These are phyloP conservation scores for Geranium brycei DNA, from an alignment of 345 rosid species.

Conservation along the genomic window DNA sequence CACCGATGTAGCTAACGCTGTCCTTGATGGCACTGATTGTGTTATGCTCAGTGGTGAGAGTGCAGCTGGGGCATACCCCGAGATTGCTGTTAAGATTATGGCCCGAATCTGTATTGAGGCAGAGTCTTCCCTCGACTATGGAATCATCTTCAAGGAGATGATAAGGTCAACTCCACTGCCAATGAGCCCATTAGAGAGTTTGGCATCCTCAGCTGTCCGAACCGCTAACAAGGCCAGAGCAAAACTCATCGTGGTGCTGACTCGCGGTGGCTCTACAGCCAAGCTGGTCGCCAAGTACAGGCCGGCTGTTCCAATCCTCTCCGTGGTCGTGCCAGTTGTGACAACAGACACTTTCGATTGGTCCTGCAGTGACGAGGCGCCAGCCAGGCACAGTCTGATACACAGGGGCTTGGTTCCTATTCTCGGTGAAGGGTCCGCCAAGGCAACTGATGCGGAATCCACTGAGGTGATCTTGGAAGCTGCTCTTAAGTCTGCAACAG, in stretches of 20 bases:
- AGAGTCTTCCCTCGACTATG: slow-evolving; percentile 73
- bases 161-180: slow-evolving; percentile 80
- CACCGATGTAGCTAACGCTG: slow-evolving; percentile 87
- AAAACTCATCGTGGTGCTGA: slow-evolving; percentile 71
- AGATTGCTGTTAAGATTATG: slow-evolving; percentile 80
- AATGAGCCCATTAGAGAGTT: slow-evolving; percentile 90
- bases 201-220: slow-evolving; percentile 85
- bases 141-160: slow-evolving; percentile 71
- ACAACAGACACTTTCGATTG: slow-evolving; percentile 85
- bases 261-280: slow-evolving; percentile 85
- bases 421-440: slow-evolving; percentile 81
- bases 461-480: slow-evolving; percentile 68
- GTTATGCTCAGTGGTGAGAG: slow-evolving; percentile 41
- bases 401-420: slow-evolving; percentile 78
- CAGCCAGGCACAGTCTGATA: slow-evolving; percentile 80
- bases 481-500: slow-evolving; percentile 53
- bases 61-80: slow-evolving; percentile 81
- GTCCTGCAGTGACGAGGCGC: slow-evolving; percentile 76
- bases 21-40: slow-evolving; percentile 83
- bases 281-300: slow-evolving; percentile 86
- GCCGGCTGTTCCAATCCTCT: slow-evolving; percentile 85
- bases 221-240: slow-evolving; percentile 83
- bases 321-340: slow-evolving; percentile 72
- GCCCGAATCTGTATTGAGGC: slow-evolving; percentile 72
- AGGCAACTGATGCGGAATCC: slow-evolving; percentile 85